phyloP scores from a whole-genome alignment of 805 yeast species.

The Dipodascopsis uninucleata region DNA sequence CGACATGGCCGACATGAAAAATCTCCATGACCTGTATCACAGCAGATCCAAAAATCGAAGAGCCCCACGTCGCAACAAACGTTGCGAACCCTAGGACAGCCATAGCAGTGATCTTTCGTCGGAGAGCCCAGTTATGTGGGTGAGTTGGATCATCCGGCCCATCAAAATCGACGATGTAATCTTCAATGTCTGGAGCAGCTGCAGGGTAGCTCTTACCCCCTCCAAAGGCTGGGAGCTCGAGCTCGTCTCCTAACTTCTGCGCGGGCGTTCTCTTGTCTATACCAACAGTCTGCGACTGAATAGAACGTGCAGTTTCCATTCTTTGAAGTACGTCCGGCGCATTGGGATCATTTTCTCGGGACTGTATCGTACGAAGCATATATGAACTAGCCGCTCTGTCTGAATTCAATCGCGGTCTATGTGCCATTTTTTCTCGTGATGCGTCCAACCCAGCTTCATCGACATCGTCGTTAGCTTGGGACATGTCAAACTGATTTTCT shows the following conservation, averaged over 20 bases:
- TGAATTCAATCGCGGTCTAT: too few relatives aligned
- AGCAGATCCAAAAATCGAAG: slow-evolving; percentile 71
- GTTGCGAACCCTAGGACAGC: slow-evolving; percentile 47
- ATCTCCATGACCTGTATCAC: slow-evolving; percentile 41
- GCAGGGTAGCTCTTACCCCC: slow-evolving; percentile 6
- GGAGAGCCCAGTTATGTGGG: slow-evolving; percentile 75
- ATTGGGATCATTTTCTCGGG: too few relatives aligned
- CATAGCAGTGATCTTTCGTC: slow-evolving; percentile 46
- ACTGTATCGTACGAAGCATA: too few relatives aligned
- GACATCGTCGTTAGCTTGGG: too few relatives aligned
- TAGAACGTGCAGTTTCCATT: neutral
- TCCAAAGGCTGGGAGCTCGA: slow-evolving; percentile 10
- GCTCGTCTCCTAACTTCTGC: too few relatives aligned
- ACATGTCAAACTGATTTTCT: too few relatives aligned
- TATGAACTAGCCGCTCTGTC: too few relatives aligned
- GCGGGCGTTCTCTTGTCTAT: too few relatives aligned
- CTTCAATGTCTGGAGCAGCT: slow-evolving; percentile 4
- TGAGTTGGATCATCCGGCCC: slow-evolving; percentile 77
- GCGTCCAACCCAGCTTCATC: too few relatives aligned
- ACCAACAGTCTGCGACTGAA: slow-evolving; percentile 2
- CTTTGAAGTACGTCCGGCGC: neutral
- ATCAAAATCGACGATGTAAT: slow-evolving; percentile 66
- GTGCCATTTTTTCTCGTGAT: too few relatives aligned
- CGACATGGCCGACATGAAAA: slow-evolving; percentile 60
- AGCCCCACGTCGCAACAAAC: slow-evolving; percentile 62